phyloP scores from a whole-genome alignment of 148 eudicot genomes.

The Cornus kousa region DNA sequence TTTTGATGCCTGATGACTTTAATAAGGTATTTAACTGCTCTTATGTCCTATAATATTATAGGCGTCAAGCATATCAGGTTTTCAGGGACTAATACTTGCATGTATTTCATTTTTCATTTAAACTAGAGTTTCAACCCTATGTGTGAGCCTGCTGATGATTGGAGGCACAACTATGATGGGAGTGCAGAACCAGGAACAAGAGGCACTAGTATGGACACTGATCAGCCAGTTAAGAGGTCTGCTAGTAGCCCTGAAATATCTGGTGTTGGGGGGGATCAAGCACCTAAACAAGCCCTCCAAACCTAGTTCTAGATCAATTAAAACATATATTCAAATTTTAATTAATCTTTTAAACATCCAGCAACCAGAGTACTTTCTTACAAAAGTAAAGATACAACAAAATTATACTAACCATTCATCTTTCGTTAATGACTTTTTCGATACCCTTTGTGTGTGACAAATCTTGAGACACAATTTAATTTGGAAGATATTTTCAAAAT shows the following conservation, averaged over 20 bases:
- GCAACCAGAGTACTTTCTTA: too few relatives aligned
- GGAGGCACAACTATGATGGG: constrained; percentile 30
- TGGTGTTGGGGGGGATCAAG: constrained; percentile 11
- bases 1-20: constrained; percentile 17
- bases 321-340: too few relatives aligned
- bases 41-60: neutral
- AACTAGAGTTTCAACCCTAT: constrained; percentile 45
- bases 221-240: constrained; percentile 8
- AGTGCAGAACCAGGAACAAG: constrained; percentile 23
- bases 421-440: too few relatives aligned
- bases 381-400: too few relatives aligned
- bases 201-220: constrained; percentile 4
- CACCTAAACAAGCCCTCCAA: too few relatives aligned
- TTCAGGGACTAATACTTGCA: neutral
- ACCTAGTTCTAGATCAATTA: too few relatives aligned
- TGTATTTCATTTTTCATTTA: neutral
- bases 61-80: neutral
- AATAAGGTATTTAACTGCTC: constrained; percentile 23
- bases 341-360: too few relatives aligned
- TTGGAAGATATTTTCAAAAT: too few relatives aligned
- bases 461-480: too few relatives aligned
- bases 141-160: constrained; percentile 42
- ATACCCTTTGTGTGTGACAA: too few relatives aligned
- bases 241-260: constrained; percentile 8
- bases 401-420: too few relatives aligned